Evolutionary conservation across 192 early-diverging fungal genomes (phyloP).

Genomic region (Spizellomyces sp.): DNA sequence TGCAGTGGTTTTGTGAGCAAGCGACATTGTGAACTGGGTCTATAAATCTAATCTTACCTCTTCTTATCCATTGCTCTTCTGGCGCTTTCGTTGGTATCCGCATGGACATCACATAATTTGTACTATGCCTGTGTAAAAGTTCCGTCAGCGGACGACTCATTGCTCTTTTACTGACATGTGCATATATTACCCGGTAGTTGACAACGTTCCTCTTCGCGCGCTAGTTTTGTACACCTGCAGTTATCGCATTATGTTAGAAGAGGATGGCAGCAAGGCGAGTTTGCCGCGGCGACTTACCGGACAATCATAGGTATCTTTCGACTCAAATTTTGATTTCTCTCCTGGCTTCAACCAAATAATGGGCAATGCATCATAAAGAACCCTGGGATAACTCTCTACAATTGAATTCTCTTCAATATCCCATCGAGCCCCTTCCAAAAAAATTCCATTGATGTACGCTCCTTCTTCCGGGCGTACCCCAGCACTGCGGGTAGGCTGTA

Average conservation of each 20-base stretch:
- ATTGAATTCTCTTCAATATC: conserved; percentile 55
- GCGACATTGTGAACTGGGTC: neutral
- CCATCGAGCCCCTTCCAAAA: conserved; percentile 65
- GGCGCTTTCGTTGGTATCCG: conserved; percentile 58
- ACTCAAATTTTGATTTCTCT: conserved; percentile 45
- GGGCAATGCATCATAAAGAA: conserved; percentile 58
- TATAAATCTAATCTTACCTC: conserved; percentile 33
- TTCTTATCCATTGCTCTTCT: conserved; percentile 55
- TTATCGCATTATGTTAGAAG: too few species aligned
- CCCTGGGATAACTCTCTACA: conserved; percentile 53
- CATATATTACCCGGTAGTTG: conserved; percentile 58
- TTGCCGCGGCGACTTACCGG: conserved; percentile 53
- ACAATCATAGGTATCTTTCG: conserved; percentile 55
- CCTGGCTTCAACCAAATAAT: conserved; percentile 64
- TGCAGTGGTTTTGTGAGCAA: neutral
- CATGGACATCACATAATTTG: conserved; percentile 71
- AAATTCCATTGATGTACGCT: conserved; percentile 62
- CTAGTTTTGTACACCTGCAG: conserved; percentile 62
- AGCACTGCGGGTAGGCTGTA: conserved; percentile 51
- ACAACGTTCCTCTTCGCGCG: conserved; percentile 55
- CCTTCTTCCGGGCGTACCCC: conserved; percentile 65
- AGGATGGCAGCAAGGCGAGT: too few species aligned
- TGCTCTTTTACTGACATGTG: neutral
- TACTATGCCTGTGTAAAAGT: conserved; percentile 48
- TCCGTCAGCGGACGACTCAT: neutral